Conservation (phyloP, 148 eudicot genomes). For the Cornus controversa region DNA sequence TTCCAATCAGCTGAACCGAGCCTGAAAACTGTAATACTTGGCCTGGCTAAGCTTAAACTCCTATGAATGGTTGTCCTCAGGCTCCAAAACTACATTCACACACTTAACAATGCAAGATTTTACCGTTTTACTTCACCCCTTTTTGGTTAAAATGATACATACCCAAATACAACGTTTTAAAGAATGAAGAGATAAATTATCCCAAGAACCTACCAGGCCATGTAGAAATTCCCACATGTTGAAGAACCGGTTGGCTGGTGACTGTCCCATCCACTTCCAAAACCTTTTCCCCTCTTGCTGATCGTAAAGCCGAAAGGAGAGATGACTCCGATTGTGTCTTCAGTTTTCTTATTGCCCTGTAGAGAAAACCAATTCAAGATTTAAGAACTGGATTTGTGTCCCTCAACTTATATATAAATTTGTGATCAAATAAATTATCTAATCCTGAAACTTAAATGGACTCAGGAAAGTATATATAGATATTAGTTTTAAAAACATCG, state of each 20-base stretch:
- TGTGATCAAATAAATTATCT: no score
- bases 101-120: not conserved
- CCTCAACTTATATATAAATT: not conserved
- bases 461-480: not conserved
- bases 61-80: not conserved
- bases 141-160: not conserved
- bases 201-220: constrained; percentile 79
- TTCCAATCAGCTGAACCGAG: not conserved
- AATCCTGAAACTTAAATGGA: not conserved
- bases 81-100: not conserved
- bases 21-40: no score
- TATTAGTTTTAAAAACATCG: no score
- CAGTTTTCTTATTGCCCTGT: constrained; percentile 68
- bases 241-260: constrained; percentile 93
- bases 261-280: constrained; percentile 94
- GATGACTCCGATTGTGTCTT: constrained; percentile 76
- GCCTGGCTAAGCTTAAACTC: not conserved
- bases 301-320: constrained; percentile 63
- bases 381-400: not conserved
- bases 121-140: not conserved
- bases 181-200: not conserved
- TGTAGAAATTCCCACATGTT: constrained; percentile 81
- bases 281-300: constrained; percentile 66
- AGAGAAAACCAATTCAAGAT: not conserved
- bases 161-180: not conserved